Percentiles rank a stretch among this genome's conserved stretches.
These are phyloP conservation scores for Canavalia gladiata DNA, from an alignment of 306 rosid genomes.

Conservation along the genomic window DNA sequence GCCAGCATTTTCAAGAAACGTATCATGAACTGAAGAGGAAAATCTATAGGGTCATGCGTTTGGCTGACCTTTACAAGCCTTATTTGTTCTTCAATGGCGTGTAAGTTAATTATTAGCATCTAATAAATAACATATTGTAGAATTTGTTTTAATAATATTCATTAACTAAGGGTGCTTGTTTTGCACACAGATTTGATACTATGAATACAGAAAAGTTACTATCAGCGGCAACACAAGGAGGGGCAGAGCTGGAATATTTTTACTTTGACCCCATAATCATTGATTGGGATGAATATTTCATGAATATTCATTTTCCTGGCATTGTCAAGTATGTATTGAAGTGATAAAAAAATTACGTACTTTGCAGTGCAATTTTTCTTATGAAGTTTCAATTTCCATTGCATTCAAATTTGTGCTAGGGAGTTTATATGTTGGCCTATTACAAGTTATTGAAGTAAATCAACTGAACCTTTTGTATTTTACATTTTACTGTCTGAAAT, in stretches of 20 bases:
- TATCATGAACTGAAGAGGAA: constrained; percentile 57
- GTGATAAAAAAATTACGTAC: constrained; percentile 5
- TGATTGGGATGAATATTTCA: constrained; percentile 81
- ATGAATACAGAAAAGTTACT: constrained; percentile 68
- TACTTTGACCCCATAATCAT: constrained; percentile 70
- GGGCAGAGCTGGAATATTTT: constrained; percentile 63
- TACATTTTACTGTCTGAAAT: neutral
- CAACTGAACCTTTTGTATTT: neutral
- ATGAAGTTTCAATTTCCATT: neutral
- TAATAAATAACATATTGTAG: neutral
- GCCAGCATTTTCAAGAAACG: constrained; percentile 62
- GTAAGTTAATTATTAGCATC: constrained; percentile 54
- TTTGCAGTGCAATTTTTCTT: neutral
- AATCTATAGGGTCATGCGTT: constrained; percentile 61
- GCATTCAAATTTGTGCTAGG: neutral
- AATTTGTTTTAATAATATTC: neutral
- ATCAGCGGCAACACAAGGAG: constrained; percentile 51
- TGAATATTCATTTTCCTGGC: constrained; percentile 69
- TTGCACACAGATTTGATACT: constrained; percentile 71
- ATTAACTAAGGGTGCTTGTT: neutral
- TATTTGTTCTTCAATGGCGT: constrained; percentile 76
- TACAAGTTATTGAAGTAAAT: neutral
- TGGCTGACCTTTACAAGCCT: constrained; percentile 74
- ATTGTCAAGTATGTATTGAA: constrained; percentile 66
- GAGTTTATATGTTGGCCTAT: neutral